Percentiles rank a stretch among this genome's conserved stretches.
These are phyloP conservation scores for Sporothrix sp. DNA, from an alignment of 2,329 filamentous ascomycete genomes.

Conservation along the genomic window DNA sequence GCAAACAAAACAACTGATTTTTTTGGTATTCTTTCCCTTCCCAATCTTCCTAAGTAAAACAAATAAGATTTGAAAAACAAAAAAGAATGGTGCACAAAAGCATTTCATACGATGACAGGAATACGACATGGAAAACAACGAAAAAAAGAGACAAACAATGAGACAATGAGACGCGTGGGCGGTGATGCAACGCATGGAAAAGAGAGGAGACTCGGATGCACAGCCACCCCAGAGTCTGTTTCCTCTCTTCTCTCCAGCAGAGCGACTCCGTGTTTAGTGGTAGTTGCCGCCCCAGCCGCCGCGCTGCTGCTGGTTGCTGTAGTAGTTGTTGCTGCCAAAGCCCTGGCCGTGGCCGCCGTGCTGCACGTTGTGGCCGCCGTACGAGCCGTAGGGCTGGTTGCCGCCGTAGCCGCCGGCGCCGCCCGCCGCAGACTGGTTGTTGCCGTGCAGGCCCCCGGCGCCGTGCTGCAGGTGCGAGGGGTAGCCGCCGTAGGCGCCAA, in stretches of 20 bases:
- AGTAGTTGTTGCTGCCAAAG: slow-evolving; percentile 40
- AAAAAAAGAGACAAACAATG: not conserved
- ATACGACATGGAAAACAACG: not conserved
- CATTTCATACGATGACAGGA: slow-evolving; percentile 3
- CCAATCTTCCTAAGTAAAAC: not conserved
- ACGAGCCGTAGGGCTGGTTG: slow-evolving; percentile 45
- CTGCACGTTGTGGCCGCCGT: slow-evolving; percentile 36
- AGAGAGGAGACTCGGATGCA: not conserved
- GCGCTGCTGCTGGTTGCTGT: slow-evolving; percentile 40
- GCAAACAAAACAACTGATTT: no score
- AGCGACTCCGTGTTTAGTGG: slow-evolving; percentile 21
- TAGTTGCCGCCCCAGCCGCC: slow-evolving; percentile 55
- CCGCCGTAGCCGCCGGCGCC: slow-evolving; percentile 41
- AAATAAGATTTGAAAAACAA: not conserved
- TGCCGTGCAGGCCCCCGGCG: slow-evolving; percentile 43
- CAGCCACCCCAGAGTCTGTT: not conserved
- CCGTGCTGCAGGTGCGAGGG: slow-evolving; percentile 42
- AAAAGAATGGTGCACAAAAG: not conserved
- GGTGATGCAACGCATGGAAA: not conserved
- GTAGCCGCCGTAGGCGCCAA: slow-evolving; percentile 47
- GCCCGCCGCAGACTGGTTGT: slow-evolving; percentile 25
- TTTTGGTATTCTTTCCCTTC: not conserved
- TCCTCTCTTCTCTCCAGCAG: not conserved
- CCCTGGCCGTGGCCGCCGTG: slow-evolving; percentile 39
- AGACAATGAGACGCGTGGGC: not conserved